These are phyloP conservation scores for Ceratobasidium sp. DNA, from an alignment of 1,284 basidiomycete genomes.

Conservation along the genomic window DNA sequence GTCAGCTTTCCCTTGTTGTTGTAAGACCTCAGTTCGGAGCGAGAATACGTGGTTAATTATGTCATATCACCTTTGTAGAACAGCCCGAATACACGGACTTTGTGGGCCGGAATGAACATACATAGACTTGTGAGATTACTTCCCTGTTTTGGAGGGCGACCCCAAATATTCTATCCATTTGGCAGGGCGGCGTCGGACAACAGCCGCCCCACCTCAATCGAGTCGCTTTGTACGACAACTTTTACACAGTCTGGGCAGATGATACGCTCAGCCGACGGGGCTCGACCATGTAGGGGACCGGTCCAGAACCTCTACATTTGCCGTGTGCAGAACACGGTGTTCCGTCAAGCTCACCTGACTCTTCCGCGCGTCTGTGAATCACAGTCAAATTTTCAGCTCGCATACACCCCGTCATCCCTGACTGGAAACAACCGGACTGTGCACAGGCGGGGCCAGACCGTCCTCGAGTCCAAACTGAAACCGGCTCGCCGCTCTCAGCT, in stretches of 20 bases:
- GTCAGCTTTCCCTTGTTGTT: background rate
- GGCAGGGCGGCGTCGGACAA: background rate
- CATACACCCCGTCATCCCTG: background rate
- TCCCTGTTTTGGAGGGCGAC: background rate
- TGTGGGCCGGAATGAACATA: slow-evolving; percentile 1
- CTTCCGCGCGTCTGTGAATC: background rate
- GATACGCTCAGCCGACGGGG: background rate
- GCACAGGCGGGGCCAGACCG: background rate
- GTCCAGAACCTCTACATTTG: background rate
- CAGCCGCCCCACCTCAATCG: background rate
- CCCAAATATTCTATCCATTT: background rate
- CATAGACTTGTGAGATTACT: background rate
- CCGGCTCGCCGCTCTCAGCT: background rate
- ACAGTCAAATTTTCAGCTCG: slow-evolving; percentile 6
- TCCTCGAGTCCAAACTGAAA: background rate
- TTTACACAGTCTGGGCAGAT: background rate
- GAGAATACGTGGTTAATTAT: background rate
- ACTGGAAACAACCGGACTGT: background rate
- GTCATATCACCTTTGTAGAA: background rate
- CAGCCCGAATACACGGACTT: background rate
- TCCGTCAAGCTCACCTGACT: background rate
- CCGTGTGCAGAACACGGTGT: background rate
- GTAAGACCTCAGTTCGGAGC: background rate
- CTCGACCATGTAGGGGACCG: background rate
- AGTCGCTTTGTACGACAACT: slow-evolving; percentile 10